Base-by-base conservation (phyloP, 179 eudicot species). In the Silene coronaria region DNA sequence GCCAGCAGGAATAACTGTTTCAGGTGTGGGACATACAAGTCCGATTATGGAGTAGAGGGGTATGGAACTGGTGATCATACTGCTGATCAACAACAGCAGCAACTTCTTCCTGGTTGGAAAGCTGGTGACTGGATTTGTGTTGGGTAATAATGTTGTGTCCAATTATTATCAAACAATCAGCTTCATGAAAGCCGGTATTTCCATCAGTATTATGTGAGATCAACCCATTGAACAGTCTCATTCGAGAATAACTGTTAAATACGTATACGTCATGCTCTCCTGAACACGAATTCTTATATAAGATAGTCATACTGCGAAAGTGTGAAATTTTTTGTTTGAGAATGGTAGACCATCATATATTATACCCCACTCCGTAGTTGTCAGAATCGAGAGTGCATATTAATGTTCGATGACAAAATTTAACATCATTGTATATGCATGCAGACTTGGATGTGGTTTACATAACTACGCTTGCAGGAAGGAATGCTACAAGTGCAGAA, bases 51-150 rank as follows among this genome's bases (percentile, higher is more conserved):
- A n/a, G 27, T 58, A 57, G 69, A 72, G 73, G 87, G 78, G 0
- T 76, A 74, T 59, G 81, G 79, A 13, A 86, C 75, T 21, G 80
- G 76, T 48, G 21, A 27, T n/a, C 59, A 46, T 53, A 10, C 55
- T 34, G 45, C 74, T 16, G 89, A 68, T 22, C 72, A 68, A 68
- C 72, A 68, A 42, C 71, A 68, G 32, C 72, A 68, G 32, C 72
- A 68, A 68, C 72, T 68, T 53, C 83, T 82, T 76, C 90, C 98
- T 26, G 98, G 98, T 13, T 93, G 97, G 97, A 93, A 93, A 80
- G 63, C 91, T 16, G 98, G 98, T 14, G 98, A 93, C 73, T 93
- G 98, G 98, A 82, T 93, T 75, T 93, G 98, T 82, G 75, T 79
- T 59, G 84, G 92, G 98, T 89, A 79, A 79, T n/a, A n/a, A n/a